phyloP scores from a whole-genome alignment of 345 rosid species.

The Schrenkiella parvula region DNA sequence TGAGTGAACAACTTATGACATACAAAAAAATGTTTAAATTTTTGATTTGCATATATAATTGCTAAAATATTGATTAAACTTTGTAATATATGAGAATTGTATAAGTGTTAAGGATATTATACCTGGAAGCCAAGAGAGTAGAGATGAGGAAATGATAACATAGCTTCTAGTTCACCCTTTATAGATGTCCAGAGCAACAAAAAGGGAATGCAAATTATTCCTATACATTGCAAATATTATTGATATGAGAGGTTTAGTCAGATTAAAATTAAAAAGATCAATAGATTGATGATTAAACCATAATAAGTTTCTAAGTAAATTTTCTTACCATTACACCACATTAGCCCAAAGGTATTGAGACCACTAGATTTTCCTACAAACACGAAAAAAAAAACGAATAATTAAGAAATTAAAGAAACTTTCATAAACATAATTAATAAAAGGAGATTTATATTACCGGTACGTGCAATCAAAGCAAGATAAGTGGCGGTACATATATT shows the following conservation, averaged over 20 bases:
- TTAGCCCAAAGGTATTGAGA: constrained; percentile 21
- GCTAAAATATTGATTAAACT: neutral
- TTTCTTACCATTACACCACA: constrained; percentile 25
- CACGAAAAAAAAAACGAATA: neutral
- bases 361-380: constrained; percentile 12
- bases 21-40: neutral
- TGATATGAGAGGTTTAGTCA: neutral
- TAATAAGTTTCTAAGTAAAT: neutral
- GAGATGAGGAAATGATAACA: constrained; percentile 50
- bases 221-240: neutral
- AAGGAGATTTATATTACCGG: constrained; percentile 20
- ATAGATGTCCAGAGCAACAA: constrained; percentile 51
- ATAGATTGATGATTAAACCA: neutral
- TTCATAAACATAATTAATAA: neutral
- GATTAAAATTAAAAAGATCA: neutral
- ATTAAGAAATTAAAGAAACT: neutral
- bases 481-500: constrained; percentile 68
- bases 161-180: constrained; percentile 51
- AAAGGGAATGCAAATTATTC: constrained; percentile 14
- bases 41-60: neutral
- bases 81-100: neutral
- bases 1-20: neutral
- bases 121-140: constrained; percentile 57
- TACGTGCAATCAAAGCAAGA: constrained; percentile 61
- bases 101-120: neutral